Evolutionary conservation across 768 basidiomycete species (phyloP).

Genomic region (Lentinula aciculospora): DNA sequence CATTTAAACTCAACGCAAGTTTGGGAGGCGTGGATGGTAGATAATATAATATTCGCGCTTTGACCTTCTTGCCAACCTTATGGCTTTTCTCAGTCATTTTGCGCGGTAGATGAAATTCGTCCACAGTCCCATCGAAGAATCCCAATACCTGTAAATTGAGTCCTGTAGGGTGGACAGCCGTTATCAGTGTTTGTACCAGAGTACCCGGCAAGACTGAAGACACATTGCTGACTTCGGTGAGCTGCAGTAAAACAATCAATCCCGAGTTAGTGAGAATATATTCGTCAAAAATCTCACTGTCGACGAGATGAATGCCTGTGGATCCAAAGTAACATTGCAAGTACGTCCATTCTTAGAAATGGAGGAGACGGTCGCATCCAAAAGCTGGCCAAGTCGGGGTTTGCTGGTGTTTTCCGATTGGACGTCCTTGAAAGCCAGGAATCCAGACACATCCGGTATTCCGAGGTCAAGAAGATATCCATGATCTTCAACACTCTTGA

Average conservation of each 20-base stretch:
- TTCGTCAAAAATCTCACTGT: slow-evolving; percentile 37
- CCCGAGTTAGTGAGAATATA: not conserved
- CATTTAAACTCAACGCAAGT: slow-evolving; percentile 74
- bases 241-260: slow-evolving; percentile 26
- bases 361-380: slow-evolving; percentile 63
- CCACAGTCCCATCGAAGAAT: slow-evolving; percentile 88
- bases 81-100: slow-evolving; percentile 35
- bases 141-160: slow-evolving; percentile 86
- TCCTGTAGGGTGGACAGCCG: slow-evolving; percentile 65
- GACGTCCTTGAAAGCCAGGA: slow-evolving; percentile 75
- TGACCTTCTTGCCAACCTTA: slow-evolving; percentile 72
- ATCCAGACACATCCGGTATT: slow-evolving; percentile 71
- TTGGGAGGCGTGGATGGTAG: slow-evolving; percentile 69
- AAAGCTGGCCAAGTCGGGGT: slow-evolving; percentile 59
- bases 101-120: slow-evolving; percentile 66
- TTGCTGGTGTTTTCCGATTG: slow-evolving; percentile 29
- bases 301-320: slow-evolving; percentile 40
- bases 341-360: slow-evolving; percentile 74
- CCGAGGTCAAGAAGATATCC: slow-evolving; percentile 90
- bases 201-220: slow-evolving; percentile 83
- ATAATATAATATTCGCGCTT: slow-evolving; percentile 80
- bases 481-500: slow-evolving; percentile 89
- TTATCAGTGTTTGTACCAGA: slow-evolving; percentile 78
- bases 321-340: slow-evolving; percentile 61
- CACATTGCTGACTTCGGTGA: slow-evolving; percentile 74